Evolutionary conservation across 257 asterid species (phyloP), one percentile per base, ranked within the genome.

Genomic region (Marsdenia floribunda): DNA sequence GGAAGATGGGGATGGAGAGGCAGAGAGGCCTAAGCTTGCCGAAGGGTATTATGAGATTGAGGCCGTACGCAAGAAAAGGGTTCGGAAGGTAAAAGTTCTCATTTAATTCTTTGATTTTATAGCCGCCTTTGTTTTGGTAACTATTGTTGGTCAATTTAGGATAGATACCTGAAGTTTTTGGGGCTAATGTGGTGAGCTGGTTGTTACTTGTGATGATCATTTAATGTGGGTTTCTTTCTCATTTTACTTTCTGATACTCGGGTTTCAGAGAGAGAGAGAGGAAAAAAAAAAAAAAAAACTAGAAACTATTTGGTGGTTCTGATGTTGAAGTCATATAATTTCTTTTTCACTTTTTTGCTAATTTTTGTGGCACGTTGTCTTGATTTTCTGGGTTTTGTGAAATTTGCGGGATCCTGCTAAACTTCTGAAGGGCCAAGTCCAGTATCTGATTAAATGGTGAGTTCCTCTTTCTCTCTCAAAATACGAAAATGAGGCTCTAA

Each of bases 401-500:
- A 79, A 77, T 57, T 73, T 71, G 75, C 44, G 78, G 79, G 79
- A 78, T 84, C 88, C 87, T 75, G 87, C 79, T 35, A 72, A 82
- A 82, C 76, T 78, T 18, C 73, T 42, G 63, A 79, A 91, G 97
- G 97, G 98, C 37, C 84, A 88, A 87, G 89, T 83, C 72, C 96
- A 93, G 87, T 93, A 82, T 71, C 79, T 76, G 3, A 76, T 82
- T 33, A 82, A 82, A 79, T 82, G 86, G 83, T 79, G 66, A 22
- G 83, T 79, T 26, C 18, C 22, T 60, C 42, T 59, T 65, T 44
- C 73, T 71, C 71, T 21, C 1, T 79, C 47, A 14, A 4, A 26
- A 55, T 55, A 21, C 2, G n/a, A 15, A 15, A 52, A 55, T 0
- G 26, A 55, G 21, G 26, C 29, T 24, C 29, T 18, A 21, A 55